Evolutionary conservation across 441 rosid genomes (phyloP).

Genomic region (Brassica balearica): DNA sequence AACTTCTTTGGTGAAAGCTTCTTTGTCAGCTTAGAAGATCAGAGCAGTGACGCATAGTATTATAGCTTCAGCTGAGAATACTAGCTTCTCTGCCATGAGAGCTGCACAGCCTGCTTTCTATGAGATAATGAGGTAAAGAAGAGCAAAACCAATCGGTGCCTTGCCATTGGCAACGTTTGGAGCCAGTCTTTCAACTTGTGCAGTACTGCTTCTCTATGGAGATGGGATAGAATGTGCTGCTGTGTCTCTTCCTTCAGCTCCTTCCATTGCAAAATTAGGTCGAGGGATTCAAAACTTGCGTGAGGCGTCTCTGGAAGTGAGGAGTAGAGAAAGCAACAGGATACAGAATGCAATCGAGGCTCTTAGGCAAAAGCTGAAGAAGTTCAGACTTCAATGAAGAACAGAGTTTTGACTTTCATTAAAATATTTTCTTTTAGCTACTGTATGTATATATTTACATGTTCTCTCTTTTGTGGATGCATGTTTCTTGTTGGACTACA

Average conservation of each 20-base stretch:
- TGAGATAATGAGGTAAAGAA: slow-evolving; percentile 88
- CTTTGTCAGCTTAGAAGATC: slow-evolving; percentile 84
- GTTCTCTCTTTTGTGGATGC: slow-evolving; percentile 16
- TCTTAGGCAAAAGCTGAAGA: slow-evolving; percentile 73
- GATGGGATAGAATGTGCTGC: slow-evolving; percentile 94
- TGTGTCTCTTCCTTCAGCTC: slow-evolving; percentile 84
- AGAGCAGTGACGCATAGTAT: slow-evolving; percentile 70
- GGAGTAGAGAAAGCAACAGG: slow-evolving; percentile 59
- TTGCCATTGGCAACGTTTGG: slow-evolving; percentile 92
- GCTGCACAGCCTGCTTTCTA: slow-evolving; percentile 59
- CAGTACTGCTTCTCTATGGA: slow-evolving; percentile 68
- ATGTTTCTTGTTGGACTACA: slow-evolving; percentile 25
- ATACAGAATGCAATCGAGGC: slow-evolving; percentile 80
- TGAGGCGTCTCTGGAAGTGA: slow-evolving; percentile 65
- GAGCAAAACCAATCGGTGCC: slow-evolving; percentile 57
- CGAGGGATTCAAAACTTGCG: slow-evolving; percentile 83
- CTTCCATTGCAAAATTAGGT: slow-evolving; percentile 87
- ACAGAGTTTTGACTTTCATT: slow-evolving; percentile 7
- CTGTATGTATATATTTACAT: slow-evolving; percentile 21
- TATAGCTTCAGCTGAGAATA: slow-evolving; percentile 84
- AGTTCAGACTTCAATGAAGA: slow-evolving; percentile 54
- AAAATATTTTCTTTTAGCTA: slow-evolving; percentile 4
- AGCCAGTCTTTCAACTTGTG: slow-evolving; percentile 75
- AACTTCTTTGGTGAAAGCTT: slow-evolving; percentile 65
- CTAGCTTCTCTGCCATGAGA: slow-evolving; percentile 94